A percentile compares a stretch with the other conserved stretches of the same genome.
These are phyloP conservation scores for Punctularia strigosozonata DNA, from an alignment of 768 basidiomycete genomes.

Conservation along the genomic window DNA sequence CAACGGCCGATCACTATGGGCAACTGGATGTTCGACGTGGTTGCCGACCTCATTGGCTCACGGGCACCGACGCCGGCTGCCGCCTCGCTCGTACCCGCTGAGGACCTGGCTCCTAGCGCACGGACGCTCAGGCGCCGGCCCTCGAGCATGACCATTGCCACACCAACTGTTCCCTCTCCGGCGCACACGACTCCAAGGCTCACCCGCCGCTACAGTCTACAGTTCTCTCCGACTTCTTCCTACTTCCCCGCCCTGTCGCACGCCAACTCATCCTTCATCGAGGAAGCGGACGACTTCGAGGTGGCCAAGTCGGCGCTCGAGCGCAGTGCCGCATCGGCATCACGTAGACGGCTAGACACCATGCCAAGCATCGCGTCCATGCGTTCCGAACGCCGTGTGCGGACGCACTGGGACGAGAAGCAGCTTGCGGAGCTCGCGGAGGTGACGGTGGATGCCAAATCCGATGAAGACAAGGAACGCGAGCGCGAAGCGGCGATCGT, in stretches of 20 bases:
- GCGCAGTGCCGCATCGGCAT: conserved; percentile 26
- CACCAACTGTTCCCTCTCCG: conserved; percentile 20
- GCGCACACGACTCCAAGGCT: conserved; percentile 24
- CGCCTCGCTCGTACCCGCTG: conserved; percentile 22
- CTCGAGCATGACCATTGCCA: conserved; percentile 28
- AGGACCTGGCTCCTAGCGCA: conserved; percentile 14
- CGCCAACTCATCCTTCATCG: conserved; percentile 19
- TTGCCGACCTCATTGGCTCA: conserved; percentile 59
- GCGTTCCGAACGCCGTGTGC: conserved; percentile 17
- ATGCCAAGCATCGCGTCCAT: too few species aligned
- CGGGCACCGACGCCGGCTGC: conserved; percentile 15
- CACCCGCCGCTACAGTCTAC: conserved; percentile 42
- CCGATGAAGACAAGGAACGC: conserved; percentile 11
- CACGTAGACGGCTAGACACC: conserved; percentile 8
- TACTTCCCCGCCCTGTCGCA: conserved; percentile 33
- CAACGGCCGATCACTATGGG: conserved; percentile 51
- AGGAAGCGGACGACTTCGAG: conserved; percentile 13
- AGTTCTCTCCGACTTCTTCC: conserved; percentile 50
- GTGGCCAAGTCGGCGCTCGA: conserved; percentile 20
- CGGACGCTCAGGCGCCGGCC: conserved; percentile 18
- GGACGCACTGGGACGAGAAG: conserved; percentile 19
- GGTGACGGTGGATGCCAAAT: conserved; percentile 13
- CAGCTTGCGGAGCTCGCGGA: conserved; percentile 9
- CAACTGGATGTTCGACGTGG: conserved; percentile 81
- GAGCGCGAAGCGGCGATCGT: conserved; percentile 11